A percentile compares a stretch with the other conserved stretches of the same genome.
These are phyloP conservation scores for Patellifolia procumbens DNA, from an alignment of 179 eudicot species.

Conservation along the genomic window DNA sequence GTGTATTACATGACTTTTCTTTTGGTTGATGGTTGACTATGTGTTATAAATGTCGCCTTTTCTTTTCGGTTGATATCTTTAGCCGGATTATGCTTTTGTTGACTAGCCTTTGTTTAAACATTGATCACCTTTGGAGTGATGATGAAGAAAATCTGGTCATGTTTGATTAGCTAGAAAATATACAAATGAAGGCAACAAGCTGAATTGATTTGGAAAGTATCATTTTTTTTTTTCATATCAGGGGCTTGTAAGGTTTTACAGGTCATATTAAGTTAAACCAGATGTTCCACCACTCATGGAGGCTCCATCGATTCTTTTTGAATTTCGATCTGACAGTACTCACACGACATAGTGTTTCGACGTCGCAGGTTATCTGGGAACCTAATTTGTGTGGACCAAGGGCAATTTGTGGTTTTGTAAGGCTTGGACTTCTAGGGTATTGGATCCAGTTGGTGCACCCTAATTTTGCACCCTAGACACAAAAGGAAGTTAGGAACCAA, in stretches of 20 bases:
- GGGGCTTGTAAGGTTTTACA: not conserved
- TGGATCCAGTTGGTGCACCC: not conserved
- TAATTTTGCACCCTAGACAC: not conserved
- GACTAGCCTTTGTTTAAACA: not conserved
- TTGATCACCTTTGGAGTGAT: not conserved
- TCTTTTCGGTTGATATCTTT: not conserved
- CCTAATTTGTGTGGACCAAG: not conserved
- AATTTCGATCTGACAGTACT: not conserved
- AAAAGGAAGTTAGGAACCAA: not conserved
- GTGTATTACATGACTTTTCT: too few species aligned
- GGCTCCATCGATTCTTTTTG: not conserved
- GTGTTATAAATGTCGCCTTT: not conserved
- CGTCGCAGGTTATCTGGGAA: not conserved
- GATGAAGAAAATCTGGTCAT: not conserved
- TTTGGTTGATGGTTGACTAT: too few species aligned
- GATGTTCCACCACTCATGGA: not conserved
- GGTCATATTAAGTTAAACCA: not conserved
- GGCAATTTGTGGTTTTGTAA: not conserved
- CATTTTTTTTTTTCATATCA: not conserved
- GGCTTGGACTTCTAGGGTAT: not conserved
- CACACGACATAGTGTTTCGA: not conserved
- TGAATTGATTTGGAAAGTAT: not conserved
- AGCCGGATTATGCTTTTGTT: not conserved
- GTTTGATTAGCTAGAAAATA: not conserved
- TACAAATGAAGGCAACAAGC: not conserved